Evolutionary conservation across 805 yeast genomes (phyloP).

Genomic region (Monosporozyma unispora): DNA sequence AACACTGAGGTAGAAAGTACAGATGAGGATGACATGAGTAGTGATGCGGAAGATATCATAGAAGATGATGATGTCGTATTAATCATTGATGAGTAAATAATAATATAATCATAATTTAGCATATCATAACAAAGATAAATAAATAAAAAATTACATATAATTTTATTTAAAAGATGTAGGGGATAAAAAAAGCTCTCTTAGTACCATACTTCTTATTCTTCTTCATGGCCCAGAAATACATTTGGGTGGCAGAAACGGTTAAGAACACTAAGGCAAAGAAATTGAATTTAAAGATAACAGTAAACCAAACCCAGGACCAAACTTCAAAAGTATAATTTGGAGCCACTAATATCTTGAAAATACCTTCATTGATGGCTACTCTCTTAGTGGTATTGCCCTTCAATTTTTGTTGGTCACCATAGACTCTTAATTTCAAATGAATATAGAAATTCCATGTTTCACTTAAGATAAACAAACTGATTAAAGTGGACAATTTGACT

Average conservation of each 20-base stretch:
- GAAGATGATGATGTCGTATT: conserved; percentile 22
- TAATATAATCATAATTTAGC: background rate
- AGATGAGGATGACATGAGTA: conserved; percentile 21
- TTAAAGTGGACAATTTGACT: conserved; percentile 24
- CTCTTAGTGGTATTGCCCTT: conserved; percentile 30
- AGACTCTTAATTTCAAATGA: conserved; percentile 57
- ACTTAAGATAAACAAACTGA: conserved; percentile 43
- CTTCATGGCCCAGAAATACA: conserved; percentile 87
- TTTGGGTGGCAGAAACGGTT: conserved; percentile 64
- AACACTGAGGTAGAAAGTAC: conserved; percentile 19
- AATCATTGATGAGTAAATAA: conserved; percentile 6
- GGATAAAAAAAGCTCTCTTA: conserved; percentile 70
- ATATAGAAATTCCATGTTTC: conserved; percentile 67
- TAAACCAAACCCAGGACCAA: conserved; percentile 62
- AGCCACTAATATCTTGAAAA: conserved; percentile 72
- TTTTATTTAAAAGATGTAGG: conserved; percentile 48
- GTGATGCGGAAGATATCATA: conserved; percentile 11
- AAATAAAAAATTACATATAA: background rate
- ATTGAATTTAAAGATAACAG: conserved; percentile 60
- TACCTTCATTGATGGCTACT: conserved; percentile 60
- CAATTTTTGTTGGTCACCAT: conserved; percentile 32
- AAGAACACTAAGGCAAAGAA: conserved; percentile 68
- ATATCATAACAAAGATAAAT: background rate
- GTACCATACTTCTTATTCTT: conserved; percentile 77
- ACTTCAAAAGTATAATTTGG: conserved; percentile 93